Conservation (phyloP, 495 filamentous ascomycete species). For the Podospora fimiseda region DNA sequence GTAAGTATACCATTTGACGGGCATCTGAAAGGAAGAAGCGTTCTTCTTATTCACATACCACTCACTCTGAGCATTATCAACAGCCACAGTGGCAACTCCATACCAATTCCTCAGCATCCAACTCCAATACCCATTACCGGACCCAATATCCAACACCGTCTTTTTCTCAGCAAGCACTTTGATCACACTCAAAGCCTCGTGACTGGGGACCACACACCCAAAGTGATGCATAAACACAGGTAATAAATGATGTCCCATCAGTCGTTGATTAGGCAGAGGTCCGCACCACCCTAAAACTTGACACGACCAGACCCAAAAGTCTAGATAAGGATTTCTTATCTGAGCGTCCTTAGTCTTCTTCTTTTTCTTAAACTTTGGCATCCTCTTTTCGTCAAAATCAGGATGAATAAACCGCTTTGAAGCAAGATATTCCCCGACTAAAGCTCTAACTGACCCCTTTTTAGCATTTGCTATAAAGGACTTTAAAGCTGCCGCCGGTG, state of each 20-base stretch:
- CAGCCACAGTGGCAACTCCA: neutral
- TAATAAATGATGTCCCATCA: conserved; percentile 46
- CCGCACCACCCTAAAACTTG: conserved; percentile 46
- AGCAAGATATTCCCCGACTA: conserved; percentile 43
- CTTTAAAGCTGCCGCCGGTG: conserved; percentile 46
- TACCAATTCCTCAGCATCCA: neutral
- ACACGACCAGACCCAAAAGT: conserved; percentile 48
- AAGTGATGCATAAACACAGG: conserved; percentile 65
- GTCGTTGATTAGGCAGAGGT: conserved; percentile 21
- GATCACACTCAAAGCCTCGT: conserved; percentile 48
- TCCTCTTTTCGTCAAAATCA: neutral
- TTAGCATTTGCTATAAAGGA: conserved; percentile 52
- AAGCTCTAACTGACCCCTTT: conserved; percentile 45
- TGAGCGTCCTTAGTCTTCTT: no score
- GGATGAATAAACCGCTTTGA: conserved; percentile 35
- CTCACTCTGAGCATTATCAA: conserved; percentile 1
- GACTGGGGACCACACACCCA: conserved; percentile 53
- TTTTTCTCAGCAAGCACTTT: conserved; percentile 27
- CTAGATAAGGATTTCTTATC: conserved; percentile 45
- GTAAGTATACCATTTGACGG: no score
- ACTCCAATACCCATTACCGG: neutral
- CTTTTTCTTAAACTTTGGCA: neutral
- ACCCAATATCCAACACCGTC: neutral
- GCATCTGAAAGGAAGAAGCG: no score
- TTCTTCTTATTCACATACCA: neutral